Conservation (phyloP, 148 eudicot genomes). For the Rhododendron molle region DNA sequence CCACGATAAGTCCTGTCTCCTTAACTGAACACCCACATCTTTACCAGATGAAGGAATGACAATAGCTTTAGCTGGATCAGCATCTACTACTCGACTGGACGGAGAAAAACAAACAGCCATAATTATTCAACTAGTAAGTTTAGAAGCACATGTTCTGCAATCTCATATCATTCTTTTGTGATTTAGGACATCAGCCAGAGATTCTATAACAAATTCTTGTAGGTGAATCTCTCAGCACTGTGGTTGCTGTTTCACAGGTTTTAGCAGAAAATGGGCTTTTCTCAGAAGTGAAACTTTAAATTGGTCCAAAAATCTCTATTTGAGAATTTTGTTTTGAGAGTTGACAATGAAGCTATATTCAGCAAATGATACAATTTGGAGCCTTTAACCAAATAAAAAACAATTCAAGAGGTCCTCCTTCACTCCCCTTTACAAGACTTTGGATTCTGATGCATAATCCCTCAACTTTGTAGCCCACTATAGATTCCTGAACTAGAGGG, state of each 20-base stretch:
- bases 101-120: slow-evolving; percentile 9
- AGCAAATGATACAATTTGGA: background rate
- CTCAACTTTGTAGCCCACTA: background rate
- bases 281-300: background rate
- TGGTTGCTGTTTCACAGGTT: background rate
- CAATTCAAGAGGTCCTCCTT: background rate
- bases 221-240: background rate
- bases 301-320: background rate
- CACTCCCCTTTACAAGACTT: background rate
- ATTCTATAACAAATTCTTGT: background rate
- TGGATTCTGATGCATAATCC: background rate
- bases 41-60: slow-evolving; percentile 74
- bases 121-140: background rate
- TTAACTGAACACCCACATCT: slow-evolving; percentile 40
- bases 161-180: background rate
- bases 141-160: background rate
- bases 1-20: slow-evolving; percentile 77
- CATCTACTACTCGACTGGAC: slow-evolving; percentile 76
- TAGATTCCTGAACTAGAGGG: background rate
- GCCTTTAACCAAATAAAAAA: background rate
- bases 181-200: background rate
- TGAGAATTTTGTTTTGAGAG: background rate
- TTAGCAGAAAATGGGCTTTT: background rate
- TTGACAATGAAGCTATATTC: background rate
- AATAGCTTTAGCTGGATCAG: slow-evolving; percentile 51